Percentiles rank a stretch among this genome's conserved stretches.
Evolutionary conservation across 805 yeast genomes (phyloP).

Genomic region (Candida pseudofarinosa): DNA sequence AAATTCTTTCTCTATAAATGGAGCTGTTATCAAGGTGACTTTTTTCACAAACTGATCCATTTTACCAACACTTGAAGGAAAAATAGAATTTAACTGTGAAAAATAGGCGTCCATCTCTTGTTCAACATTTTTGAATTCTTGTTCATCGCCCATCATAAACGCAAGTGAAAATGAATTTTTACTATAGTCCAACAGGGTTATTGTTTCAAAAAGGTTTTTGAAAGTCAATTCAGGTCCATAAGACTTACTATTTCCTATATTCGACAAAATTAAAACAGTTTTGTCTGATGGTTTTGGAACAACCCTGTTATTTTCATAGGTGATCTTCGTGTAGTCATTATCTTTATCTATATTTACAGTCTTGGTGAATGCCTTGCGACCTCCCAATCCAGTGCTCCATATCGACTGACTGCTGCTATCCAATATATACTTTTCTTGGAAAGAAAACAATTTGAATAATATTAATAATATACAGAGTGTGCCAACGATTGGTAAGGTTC

Average conservation of each 20-base stretch:
- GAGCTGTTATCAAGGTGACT: conserved; percentile 29
- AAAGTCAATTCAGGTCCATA: conserved; percentile 35
- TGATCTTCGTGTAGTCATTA: conserved; percentile 6
- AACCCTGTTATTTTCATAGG: conserved; percentile 3
- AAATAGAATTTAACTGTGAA: background rate
- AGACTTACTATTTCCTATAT: conserved; percentile 25
- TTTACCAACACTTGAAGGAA: background rate
- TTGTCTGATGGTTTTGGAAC: conserved; percentile 1
- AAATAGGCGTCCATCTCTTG: conserved; percentile 13
- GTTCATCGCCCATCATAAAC: conserved; percentile 26
- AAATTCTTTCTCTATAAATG: conserved; percentile 25
- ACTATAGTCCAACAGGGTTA: conserved; percentile 23
- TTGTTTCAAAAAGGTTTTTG: conserved; percentile 26
- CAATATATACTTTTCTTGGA: background rate
- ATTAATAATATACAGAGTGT: background rate
- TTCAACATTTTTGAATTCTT: conserved; percentile 20
- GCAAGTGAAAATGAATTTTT: conserved; percentile 24
- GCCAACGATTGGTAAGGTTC: background rate
- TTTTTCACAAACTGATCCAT: conserved; percentile 7
- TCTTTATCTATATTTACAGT: conserved; percentile 3
- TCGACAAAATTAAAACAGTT: conserved; percentile 14
- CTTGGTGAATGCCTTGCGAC: background rate
- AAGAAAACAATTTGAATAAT: background rate
- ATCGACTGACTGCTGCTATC: background rate
- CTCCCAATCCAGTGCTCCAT: background rate